Percentiles rank a stretch among this genome's conserved stretches.
Evolutionary conservation across 2,329 filamentous ascomycete genomes (phyloP).

Genomic region (Westerdykella sp.): DNA sequence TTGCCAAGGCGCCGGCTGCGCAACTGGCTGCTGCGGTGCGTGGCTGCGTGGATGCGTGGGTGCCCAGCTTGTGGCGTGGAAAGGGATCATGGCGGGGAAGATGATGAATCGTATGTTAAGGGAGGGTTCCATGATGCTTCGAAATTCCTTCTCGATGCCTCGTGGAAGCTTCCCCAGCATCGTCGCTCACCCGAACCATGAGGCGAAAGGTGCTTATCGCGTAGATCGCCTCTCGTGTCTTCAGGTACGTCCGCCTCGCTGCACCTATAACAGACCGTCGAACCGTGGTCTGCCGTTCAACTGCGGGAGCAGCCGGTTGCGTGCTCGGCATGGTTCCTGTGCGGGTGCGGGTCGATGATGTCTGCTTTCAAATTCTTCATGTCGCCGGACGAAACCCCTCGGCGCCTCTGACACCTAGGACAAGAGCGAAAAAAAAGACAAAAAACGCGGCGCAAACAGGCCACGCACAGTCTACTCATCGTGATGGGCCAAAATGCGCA

Average conservation of each 20-base stretch:
- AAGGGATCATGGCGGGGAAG: too few species aligned
- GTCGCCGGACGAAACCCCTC: too few species aligned
- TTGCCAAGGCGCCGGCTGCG: constrained; percentile 5
- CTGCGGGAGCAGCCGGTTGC: constrained; percentile 25
- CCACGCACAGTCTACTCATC: too few species aligned
- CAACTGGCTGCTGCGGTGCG: not conserved
- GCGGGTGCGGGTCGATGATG: too few species aligned
- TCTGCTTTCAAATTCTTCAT: too few species aligned
- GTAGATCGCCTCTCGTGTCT: not conserved
- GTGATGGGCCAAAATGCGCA: too few species aligned
- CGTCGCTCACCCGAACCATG: not conserved
- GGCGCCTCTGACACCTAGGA: too few species aligned
- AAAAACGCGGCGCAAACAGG: too few species aligned
- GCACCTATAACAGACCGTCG: not conserved
- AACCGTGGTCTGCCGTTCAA: not conserved
- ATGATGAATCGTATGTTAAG: too few species aligned
- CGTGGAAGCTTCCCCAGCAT: constrained; percentile 1
- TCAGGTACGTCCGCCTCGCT: not conserved
- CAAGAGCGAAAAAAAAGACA: too few species aligned
- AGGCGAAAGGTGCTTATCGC: constrained; percentile 11
- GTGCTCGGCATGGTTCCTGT: not conserved
- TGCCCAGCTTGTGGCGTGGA: too few species aligned
- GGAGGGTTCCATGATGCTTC: not conserved
- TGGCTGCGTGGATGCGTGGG: not conserved
- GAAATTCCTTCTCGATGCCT: not conserved